Base-by-base conservation (phyloP, 129 eudicot genomes). In the Scalesia atractyloides region DNA sequence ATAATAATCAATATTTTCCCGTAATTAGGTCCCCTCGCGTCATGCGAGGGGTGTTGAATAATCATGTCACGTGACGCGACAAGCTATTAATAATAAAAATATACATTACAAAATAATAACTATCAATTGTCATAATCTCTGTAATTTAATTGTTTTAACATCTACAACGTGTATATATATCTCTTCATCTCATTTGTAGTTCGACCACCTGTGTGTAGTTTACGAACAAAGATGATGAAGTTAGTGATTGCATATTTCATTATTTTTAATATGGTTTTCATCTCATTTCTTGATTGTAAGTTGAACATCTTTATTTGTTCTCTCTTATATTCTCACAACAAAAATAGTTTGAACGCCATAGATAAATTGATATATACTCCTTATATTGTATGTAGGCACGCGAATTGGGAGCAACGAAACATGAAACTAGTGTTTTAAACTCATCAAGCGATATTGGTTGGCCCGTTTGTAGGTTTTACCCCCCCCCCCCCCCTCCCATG, bases 231-330 rank as follows among this genome's bases (percentile, higher is more conserved):
- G 64, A 58, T 61, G 66, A 1, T 13, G 44, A 72, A 58, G 26
- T 43, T 22, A 9, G 15, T n/a, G 13, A 9, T 19, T 9, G n/a
- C 46, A 1, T 48, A n/a, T 59, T 59, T 72, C 22, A 9, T 72
- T 24, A 4, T 58, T 41, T 72, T 43, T 1, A 58, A 8, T 24
- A 2, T 58, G 7, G 1, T 72, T 22, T 57, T 44, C 49, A 17
- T 72, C 9, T 72, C 46, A 0, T 72, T 72, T 72, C 58, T 41
- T 24, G 47, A 46, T 46, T 18, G 51, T 52, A 70, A 70, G 64
- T 16, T 52, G 11, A 12, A 70, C 22, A 11, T 13, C 2, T 58
- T 39, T 4, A 6, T 12, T 47, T 47, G 44, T 47, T 47, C 52
- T 47, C n/a, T 2, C 4, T 47, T 0, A 6, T 9, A 0, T 47